A percentile compares a stretch with the other conserved stretches of the same genome.
phyloP scores from a whole-genome alignment of 345 rosid genomes.

The Psidium guajava region DNA sequence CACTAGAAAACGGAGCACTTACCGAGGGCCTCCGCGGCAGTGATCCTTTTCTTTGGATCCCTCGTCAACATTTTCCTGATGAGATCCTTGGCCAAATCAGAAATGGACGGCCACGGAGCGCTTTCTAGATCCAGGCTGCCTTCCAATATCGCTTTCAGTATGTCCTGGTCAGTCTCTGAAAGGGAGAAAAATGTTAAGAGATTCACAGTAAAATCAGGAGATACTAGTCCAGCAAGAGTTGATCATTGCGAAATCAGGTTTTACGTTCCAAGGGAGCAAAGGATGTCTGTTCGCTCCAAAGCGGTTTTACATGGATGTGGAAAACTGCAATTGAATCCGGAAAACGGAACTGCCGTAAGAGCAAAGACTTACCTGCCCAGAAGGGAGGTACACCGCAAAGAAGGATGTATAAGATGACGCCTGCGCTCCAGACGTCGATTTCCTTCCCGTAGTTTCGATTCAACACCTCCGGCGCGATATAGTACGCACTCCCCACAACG shows the following conservation, averaged over 20 bases:
- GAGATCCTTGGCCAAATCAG: constrained; percentile 70
- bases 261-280: background rate
- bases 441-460: constrained; percentile 69
- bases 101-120: constrained; percentile 72
- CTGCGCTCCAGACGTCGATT: constrained; percentile 93
- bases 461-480: constrained; percentile 89
- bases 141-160: constrained; percentile 36
- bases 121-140: constrained; percentile 58
- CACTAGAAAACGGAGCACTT: constrained; percentile 3
- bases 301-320: background rate
- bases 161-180: constrained; percentile 61
- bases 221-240: background rate
- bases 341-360: background rate
- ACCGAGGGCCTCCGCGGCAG: constrained; percentile 75
- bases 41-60: constrained; percentile 68
- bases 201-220: background rate
- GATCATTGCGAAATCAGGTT: background rate
- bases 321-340: background rate
- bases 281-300: background rate
- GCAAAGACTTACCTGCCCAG: constrained; percentile 59
- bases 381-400: constrained; percentile 91
- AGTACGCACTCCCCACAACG: constrained; percentile 77
- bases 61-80: constrained; percentile 47
- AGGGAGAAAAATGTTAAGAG: background rate
- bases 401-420: constrained; percentile 84